Evolutionary conservation across 176 grass and related monocot genomes (phyloP), one percentile per base, ranked within the genome.

Genomic region (Phragmites australis): DNA sequence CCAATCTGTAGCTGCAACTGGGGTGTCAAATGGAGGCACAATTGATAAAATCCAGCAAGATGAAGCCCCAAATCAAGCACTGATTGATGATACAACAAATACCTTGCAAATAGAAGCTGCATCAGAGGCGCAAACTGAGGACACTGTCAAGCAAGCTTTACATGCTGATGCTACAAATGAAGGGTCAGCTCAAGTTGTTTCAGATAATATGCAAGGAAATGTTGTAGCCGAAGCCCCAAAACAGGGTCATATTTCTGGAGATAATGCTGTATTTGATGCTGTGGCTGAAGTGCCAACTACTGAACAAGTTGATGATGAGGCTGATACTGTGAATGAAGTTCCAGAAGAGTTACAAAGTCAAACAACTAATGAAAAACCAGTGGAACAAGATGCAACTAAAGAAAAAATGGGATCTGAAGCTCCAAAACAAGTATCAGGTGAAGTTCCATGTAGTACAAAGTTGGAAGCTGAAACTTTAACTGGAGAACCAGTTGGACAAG

Each of bases 321-420:
- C 64, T 34, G 44, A 27, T 47, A 34, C 10, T 64, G 41, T 12
- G 18, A 31, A 78, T 62, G 42, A 78, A 78, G 26, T 46, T 70
- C 64, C 21, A 40, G 82, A 78, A 49, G 65, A 70, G 41, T 68
- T 69, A 45, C 64, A 85, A 62, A 55, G 43, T 78, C 62, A 85
- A 50, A 51, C 52, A 57, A 9, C 23, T 16, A 5, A 31, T 52
- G 65, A 70, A 39, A 27, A 84, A 30, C 29, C 66, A 49, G 74
- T 15, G 27, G 74, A 60, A 49, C 53, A 78, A 70, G 44, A 47
- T 48, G 58, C 19, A 80, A 22, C 46, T 78, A 79, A 72, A 48
- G 73, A 83, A 83, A 34, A 50, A 26, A 13, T 72, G 65, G 53
- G 68, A 72, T 63, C 44, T 72, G 46, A 78, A 72, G 74, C 39